A percentile compares a stretch with the other conserved stretches of the same genome.
These are phyloP conservation scores for Aspergillus heteromorphus DNA, from an alignment of 495 filamentous ascomycete genomes.

Conservation along the genomic window DNA sequence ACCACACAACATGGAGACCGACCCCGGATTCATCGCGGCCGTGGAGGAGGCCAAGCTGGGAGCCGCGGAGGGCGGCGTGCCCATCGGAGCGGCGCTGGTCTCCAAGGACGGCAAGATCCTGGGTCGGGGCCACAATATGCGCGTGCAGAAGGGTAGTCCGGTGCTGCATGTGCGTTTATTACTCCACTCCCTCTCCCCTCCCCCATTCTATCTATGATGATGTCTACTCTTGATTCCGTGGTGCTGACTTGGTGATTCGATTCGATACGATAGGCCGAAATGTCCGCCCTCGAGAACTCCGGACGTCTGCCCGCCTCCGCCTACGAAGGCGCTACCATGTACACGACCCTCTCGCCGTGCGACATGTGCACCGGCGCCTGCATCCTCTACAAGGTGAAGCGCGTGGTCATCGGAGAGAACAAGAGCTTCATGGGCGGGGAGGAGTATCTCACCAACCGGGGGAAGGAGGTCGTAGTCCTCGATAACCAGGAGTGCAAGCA, in stretches of 20 bases:
- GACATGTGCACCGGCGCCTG: conserved; percentile 87
- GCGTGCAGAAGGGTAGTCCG: conserved; percentile 68
- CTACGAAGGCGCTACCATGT: conserved; percentile 76
- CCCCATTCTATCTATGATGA: too few species aligned
- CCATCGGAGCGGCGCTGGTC: conserved; percentile 75
- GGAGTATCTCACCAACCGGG: conserved; percentile 61
- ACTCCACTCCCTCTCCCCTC: too few species aligned
- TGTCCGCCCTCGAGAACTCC: conserved; percentile 71
- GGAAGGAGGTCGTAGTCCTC: conserved; percentile 71
- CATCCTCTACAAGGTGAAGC: conserved; percentile 70
- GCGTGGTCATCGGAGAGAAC: conserved; percentile 84
- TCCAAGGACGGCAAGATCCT: conserved; percentile 66
- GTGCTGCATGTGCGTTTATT: conserved; percentile 66
- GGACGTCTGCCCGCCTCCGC: conserved; percentile 67
- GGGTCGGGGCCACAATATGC: conserved; percentile 78
- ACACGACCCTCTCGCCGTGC: conserved; percentile 81
- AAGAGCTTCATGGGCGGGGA: conserved; percentile 74
- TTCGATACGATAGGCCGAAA: conserved; percentile 64
- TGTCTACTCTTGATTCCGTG: too few species aligned
- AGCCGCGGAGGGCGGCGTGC: conserved; percentile 70
- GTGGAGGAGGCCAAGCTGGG: conserved; percentile 70
- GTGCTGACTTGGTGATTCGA: too few species aligned
- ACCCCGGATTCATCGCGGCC: conserved; percentile 53
- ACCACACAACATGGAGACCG: conserved; percentile 34
- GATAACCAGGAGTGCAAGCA: conserved; percentile 63